A percentile compares a stretch with the other conserved stretches of the same genome.
These are phyloP conservation scores for Paraconiothyrium brasiliense DNA, from an alignment of 2,329 filamentous ascomycete genomes.

Conservation along the genomic window DNA sequence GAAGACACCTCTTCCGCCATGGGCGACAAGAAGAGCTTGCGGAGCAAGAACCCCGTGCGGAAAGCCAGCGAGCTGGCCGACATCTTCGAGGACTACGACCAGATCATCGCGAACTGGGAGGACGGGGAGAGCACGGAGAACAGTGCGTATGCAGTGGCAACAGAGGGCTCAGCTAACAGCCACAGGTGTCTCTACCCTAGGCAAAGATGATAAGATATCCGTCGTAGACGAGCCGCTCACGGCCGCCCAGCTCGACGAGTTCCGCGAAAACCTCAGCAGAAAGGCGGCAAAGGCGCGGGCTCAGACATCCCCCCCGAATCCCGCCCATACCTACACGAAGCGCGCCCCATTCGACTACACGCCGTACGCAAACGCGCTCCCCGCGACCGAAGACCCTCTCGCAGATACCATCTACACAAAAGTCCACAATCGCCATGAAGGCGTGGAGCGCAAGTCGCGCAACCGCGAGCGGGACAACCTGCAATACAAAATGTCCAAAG, in stretches of 20 bases:
- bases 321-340: slow-evolving; percentile 27
- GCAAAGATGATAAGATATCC: slow-evolving; percentile 73
- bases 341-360: slow-evolving; percentile 56
- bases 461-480: slow-evolving; percentile 74
- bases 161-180: slow-evolving; percentile 26
- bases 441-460: slow-evolving; percentile 73
- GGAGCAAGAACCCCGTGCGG: slow-evolving; percentile 83
- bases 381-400: slow-evolving; percentile 61
- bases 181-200: slow-evolving; percentile 70
- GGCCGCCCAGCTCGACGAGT: slow-evolving; percentile 32
- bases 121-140: slow-evolving; percentile 80
- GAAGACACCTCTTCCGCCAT: slow-evolving; percentile 25
- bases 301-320: neutral
- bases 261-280: slow-evolving; percentile 24
- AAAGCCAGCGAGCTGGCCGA: slow-evolving; percentile 86
- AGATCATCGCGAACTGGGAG: slow-evolving; percentile 79
- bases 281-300: slow-evolving; percentile 36
- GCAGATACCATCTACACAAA: slow-evolving; percentile 63
- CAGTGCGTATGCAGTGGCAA: slow-evolving; percentile 30
- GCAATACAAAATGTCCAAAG: slow-evolving; percentile 71
- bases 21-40: slow-evolving; percentile 75
- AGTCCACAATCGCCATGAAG: slow-evolving; percentile 67
- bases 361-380: slow-evolving; percentile 46
- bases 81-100: slow-evolving; percentile 95
- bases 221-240: slow-evolving; percentile 68